A percentile compares a stretch with the other conserved stretches of the same genome.
These are phyloP conservation scores for Thymus quinquecostatus DNA, from an alignment of 257 asterid genomes.

Conservation along the genomic window DNA sequence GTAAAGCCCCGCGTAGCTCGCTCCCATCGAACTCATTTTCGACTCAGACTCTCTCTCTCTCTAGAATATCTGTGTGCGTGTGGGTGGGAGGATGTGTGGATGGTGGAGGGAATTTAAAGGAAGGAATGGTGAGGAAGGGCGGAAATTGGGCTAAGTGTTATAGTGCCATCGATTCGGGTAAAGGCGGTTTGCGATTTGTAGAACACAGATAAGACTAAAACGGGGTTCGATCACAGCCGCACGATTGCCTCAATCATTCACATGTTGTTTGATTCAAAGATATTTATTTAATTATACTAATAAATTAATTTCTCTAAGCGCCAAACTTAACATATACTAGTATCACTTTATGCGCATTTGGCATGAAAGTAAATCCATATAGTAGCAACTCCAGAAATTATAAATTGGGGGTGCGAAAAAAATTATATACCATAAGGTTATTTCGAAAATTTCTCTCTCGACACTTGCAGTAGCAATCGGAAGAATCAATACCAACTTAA, in stretches of 20 bases:
- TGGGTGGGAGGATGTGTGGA: not conserved
- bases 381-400: too few species aligned
- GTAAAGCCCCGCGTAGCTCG: slow-evolving; percentile 32
- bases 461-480: too few species aligned
- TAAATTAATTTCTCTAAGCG: too few species aligned
- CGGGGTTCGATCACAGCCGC: not conserved
- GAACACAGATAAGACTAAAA: not conserved
- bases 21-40: slow-evolving; percentile 33
- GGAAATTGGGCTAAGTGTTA: not conserved
- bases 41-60: not conserved
- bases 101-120: not conserved
- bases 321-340: too few species aligned
- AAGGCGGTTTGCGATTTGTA: slow-evolving; percentile 2
- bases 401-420: too few species aligned
- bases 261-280: not conserved
- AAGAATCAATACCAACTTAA: too few species aligned
- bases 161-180: not conserved
- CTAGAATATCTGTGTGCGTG: not conserved
- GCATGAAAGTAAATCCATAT: too few species aligned
- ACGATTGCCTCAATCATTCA: not conserved
- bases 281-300: too few species aligned
- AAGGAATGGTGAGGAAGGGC: not conserved
- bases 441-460: too few species aligned
- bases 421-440: too few species aligned
- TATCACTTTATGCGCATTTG: too few species aligned